These are phyloP conservation scores for Solanum pinnatisectum DNA, from an alignment of 257 asterid species.

Conservation along the genomic window DNA sequence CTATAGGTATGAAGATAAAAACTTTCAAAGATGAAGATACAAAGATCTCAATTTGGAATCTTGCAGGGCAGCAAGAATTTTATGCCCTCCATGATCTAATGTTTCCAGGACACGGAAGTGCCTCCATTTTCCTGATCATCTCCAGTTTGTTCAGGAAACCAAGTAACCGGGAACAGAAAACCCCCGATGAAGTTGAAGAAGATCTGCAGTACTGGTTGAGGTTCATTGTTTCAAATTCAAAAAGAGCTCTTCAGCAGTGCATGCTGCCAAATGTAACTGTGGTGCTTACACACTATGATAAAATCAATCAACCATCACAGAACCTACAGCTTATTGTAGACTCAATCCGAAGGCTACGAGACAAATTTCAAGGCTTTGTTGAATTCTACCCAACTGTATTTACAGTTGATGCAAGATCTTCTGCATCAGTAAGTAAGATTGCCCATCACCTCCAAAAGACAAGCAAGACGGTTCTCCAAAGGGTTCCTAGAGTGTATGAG, in stretches of 20 bases:
- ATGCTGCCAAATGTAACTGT: slow-evolving; percentile 67
- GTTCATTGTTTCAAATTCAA: slow-evolving; percentile 63
- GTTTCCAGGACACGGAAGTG: slow-evolving; percentile 80
- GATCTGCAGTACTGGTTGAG: slow-evolving; percentile 81
- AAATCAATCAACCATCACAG: slow-evolving; percentile 37
- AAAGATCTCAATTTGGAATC: slow-evolving; percentile 78
- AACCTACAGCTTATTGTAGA: slow-evolving; percentile 30
- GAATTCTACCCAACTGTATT: slow-evolving; percentile 76
- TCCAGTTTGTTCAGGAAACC: slow-evolving; percentile 58
- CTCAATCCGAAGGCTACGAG: slow-evolving; percentile 45
- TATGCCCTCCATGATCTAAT: slow-evolving; percentile 66
- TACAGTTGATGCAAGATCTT: slow-evolving; percentile 85
- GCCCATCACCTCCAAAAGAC: slow-evolving; percentile 54
- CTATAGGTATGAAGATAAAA: slow-evolving; percentile 52
- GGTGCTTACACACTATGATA: slow-evolving; percentile 75
- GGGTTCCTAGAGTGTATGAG: slow-evolving; percentile 70
- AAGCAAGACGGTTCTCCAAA: slow-evolving; percentile 48
- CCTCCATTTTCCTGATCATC: slow-evolving; percentile 49
- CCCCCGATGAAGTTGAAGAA: slow-evolving; percentile 50
- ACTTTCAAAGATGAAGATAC: slow-evolving; percentile 55
- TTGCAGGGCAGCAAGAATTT: slow-evolving; percentile 62
- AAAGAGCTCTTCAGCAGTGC: slow-evolving; percentile 62
- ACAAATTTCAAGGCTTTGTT: slow-evolving; percentile 50
- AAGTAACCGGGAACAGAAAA: slow-evolving; percentile 48
- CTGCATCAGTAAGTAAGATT: slow-evolving; percentile 65